A percentile compares a stretch with the other conserved stretches of the same genome.
Evolutionary conservation across 768 basidiomycete genomes (phyloP).

Genomic region (Macrocybe gigantea): DNA sequence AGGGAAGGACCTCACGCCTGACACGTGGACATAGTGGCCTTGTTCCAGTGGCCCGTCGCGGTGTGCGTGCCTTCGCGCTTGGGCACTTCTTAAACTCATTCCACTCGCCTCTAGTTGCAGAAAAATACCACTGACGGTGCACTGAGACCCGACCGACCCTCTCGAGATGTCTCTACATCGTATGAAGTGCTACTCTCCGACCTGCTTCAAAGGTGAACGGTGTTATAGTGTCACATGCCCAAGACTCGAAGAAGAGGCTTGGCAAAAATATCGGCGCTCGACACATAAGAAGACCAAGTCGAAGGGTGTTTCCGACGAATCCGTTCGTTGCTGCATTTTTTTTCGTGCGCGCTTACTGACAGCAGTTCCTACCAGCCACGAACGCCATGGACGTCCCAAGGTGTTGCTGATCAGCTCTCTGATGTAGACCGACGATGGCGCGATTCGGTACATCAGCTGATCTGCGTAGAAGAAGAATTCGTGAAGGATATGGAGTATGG

Average conservation of each 20-base stretch:
- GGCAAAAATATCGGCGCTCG: constrained; percentile 93
- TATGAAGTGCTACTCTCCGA: constrained; percentile 97
- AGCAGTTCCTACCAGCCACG: constrained; percentile 50
- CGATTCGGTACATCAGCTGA: constrained; percentile 96
- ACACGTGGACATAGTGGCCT: no score
- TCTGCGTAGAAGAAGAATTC: constrained; percentile 93
- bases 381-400: no score
- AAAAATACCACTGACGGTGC: no score
- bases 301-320: constrained; percentile 70
- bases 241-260: constrained; percentile 87
- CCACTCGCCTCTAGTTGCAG: no score
- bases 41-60: no score
- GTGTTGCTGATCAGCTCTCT: no score
- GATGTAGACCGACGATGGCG: constrained; percentile 94
- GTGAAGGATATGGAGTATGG: constrained; percentile 98
- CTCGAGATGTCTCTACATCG: constrained; percentile 94
- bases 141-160: constrained; percentile 29
- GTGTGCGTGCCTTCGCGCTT: no score
- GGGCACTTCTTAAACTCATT: no score
- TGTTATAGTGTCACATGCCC: constrained; percentile 99
- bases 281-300: constrained; percentile 74
- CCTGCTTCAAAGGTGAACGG: constrained; percentile 85
- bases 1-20: no score
- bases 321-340: constrained; percentile 81
- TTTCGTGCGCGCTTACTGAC: constrained; percentile 89